Conservation (phyloP, 2,329 filamentous ascomycete genomes). For the Thielaviopsis ethacetica region DNA sequence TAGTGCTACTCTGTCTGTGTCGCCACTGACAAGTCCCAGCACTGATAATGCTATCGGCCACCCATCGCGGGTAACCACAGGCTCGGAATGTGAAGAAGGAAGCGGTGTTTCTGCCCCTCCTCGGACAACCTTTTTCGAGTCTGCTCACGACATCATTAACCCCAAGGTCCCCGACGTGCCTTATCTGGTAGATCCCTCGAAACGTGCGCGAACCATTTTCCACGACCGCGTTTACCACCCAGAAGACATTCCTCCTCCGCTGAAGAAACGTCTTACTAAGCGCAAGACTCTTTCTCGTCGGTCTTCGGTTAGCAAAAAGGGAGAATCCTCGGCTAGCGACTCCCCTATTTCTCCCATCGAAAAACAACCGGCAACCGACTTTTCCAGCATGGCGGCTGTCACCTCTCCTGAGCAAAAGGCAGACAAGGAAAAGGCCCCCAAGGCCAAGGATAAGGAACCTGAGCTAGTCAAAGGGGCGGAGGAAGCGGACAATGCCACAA, state of each 20-base stretch:
- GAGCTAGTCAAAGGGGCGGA: conserved; percentile 20
- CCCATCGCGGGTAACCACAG: conserved; percentile 29
- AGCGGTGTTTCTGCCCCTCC: conserved; percentile 53
- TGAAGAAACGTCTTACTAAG: conserved; percentile 34
- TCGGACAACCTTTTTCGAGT: conserved; percentile 85
- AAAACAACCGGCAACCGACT: background rate
- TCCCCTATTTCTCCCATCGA: conserved; percentile 18
- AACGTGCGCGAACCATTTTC: conserved; percentile 78
- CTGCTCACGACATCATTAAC: conserved; percentile 80
- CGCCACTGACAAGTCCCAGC: background rate
- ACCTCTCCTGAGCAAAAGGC: background rate
- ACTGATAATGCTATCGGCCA: conserved; percentile 13
- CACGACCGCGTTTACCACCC: conserved; percentile 94
- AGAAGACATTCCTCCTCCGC: conserved; percentile 74
- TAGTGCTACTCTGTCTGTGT: background rate
- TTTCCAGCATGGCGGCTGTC: background rate
- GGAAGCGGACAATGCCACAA: conserved; percentile 41
- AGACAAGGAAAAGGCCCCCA: background rate
- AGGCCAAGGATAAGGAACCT: conserved; percentile 22
- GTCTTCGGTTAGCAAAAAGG: conserved; percentile 15
- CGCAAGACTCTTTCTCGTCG: conserved; percentile 15
- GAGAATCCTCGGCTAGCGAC: conserved; percentile 9
- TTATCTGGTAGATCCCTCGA: conserved; percentile 70
- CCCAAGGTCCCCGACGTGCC: conserved; percentile 69
- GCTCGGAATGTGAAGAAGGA: conserved; percentile 30